These are phyloP conservation scores for Porodaedalea pini DNA, from an alignment of 1,284 basidiomycete species.

Conservation along the genomic window DNA sequence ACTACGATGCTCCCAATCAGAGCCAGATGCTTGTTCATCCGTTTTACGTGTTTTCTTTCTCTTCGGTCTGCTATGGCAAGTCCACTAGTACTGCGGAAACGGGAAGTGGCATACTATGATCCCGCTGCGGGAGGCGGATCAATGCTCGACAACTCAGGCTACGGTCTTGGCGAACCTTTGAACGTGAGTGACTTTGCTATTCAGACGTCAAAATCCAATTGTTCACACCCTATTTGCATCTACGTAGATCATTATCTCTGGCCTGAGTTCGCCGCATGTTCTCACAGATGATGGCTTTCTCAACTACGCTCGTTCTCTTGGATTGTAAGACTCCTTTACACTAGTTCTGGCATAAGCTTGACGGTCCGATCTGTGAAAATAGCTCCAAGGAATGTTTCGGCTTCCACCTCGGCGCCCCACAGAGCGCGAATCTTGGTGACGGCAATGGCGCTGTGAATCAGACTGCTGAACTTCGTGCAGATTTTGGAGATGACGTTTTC, in stretches of 20 bases:
- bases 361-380: not conserved
- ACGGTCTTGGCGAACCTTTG: constrained; percentile 62
- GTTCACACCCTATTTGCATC: constrained; percentile 36
- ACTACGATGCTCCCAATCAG: not conserved
- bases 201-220: not conserved
- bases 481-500: constrained; percentile 52
- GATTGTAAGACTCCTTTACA: constrained; percentile 45
- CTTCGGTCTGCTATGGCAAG: not conserved
- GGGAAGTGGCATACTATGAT: constrained; percentile 39
- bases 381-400: constrained; percentile 73
- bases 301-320: constrained; percentile 57
- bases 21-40: not conserved
- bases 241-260: constrained; percentile 31
- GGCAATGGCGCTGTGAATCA: constrained; percentile 33
- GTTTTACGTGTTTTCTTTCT: not conserved
- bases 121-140: constrained; percentile 49
- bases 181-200: constrained; percentile 43
- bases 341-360: not conserved
- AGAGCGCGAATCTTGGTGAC: constrained; percentile 33
- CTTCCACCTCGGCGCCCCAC: constrained; percentile 58
- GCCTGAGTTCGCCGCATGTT: constrained; percentile 60
- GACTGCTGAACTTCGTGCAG: constrained; percentile 62
- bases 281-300: constrained; percentile 62
- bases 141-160: constrained; percentile 45
- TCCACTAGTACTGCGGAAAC: constrained; percentile 10